Percentiles rank a stretch among this genome's conserved stretches.
These are phyloP conservation scores for Hyparrhenia diplandra DNA, from an alignment of 176 grass and related monocot genomes.

Conservation along the genomic window DNA sequence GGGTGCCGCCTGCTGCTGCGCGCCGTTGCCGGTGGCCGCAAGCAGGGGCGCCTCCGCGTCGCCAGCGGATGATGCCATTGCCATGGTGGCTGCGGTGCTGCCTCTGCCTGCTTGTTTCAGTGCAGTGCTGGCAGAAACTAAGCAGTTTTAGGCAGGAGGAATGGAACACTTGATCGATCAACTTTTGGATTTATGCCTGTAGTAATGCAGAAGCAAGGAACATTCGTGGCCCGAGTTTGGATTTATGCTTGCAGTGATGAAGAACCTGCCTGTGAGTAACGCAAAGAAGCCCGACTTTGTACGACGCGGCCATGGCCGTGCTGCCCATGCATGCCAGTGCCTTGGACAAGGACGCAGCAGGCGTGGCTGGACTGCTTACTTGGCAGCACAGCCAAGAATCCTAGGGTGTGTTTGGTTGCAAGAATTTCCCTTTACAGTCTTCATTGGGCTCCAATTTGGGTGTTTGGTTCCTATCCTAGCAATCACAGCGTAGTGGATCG, in stretches of 20 bases:
- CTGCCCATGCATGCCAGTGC: not conserved
- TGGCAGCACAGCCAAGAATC: not conserved
- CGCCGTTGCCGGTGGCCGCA: not conserved
- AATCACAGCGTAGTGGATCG: no score
- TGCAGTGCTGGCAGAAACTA: not conserved
- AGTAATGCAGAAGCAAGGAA: slow-evolving; percentile 12
- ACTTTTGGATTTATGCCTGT: not conserved
- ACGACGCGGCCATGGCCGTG: not conserved
- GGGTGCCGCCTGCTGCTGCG: not conserved
- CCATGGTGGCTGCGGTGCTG: not conserved
- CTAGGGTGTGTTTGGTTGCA: no score
- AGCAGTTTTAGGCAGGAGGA: not conserved
- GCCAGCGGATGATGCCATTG: slow-evolving; percentile 22
- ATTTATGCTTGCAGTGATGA: not conserved
- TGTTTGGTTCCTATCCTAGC: no score
- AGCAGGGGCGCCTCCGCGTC: slow-evolving; percentile 40
- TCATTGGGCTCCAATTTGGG: no score
- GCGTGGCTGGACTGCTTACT: not conserved
- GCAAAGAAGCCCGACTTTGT: not conserved
- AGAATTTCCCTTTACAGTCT: no score
- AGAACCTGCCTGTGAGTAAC: not conserved
- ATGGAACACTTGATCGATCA: not conserved
- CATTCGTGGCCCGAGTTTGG: not conserved
- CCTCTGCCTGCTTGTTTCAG: not conserved
- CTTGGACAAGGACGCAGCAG: not conserved